A percentile compares a stretch with the other conserved stretches of the same genome.
These are phyloP conservation scores for Cinnamomum micranthum DNA, from an alignment of 164 flowering plant genomes.

Conservation along the genomic window DNA sequence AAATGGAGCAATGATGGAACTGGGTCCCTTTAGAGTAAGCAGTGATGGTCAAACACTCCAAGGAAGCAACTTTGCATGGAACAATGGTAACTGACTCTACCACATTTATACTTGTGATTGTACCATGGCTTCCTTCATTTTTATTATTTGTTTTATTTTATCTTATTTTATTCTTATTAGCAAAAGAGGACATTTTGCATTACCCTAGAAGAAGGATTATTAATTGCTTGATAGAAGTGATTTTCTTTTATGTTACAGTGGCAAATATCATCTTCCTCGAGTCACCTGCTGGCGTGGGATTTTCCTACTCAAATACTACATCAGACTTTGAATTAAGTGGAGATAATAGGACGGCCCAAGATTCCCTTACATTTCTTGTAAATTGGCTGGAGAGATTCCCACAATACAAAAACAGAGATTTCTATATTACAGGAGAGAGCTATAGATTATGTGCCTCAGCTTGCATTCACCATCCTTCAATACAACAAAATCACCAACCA, in stretches of 20 bases:
- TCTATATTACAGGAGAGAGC: constrained; percentile 63
- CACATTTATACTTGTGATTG: too few species aligned
- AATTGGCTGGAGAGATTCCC: constrained; percentile 61
- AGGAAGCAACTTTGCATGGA: constrained; percentile 26
- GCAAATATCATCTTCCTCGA: constrained; percentile 3
- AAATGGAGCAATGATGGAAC: constrained; percentile 15
- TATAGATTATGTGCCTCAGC: constrained; percentile 60
- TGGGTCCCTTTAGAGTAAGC: constrained; percentile 35
- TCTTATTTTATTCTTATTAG: too few species aligned
- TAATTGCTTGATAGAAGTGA: too few species aligned
- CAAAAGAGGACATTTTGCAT: too few species aligned
- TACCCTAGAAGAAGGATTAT: too few species aligned
- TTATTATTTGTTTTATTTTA: too few species aligned
- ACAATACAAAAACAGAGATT: constrained; percentile 31
- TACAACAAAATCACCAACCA: constrained; percentile 37
- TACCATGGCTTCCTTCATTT: too few species aligned
- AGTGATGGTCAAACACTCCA: constrained; percentile 26
- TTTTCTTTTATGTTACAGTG: constrained; percentile 14
- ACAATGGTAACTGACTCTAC: constrained; percentile 13
- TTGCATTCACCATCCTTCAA: constrained; percentile 50
- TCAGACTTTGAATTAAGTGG: not conserved
- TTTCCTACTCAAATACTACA: not conserved
- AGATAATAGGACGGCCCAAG: constrained; percentile 32
- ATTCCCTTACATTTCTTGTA: constrained; percentile 54
- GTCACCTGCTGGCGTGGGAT: constrained; percentile 4